Conservation (phyloP, 805 yeast genomes). For the Kazachstania psychrophila region DNA sequence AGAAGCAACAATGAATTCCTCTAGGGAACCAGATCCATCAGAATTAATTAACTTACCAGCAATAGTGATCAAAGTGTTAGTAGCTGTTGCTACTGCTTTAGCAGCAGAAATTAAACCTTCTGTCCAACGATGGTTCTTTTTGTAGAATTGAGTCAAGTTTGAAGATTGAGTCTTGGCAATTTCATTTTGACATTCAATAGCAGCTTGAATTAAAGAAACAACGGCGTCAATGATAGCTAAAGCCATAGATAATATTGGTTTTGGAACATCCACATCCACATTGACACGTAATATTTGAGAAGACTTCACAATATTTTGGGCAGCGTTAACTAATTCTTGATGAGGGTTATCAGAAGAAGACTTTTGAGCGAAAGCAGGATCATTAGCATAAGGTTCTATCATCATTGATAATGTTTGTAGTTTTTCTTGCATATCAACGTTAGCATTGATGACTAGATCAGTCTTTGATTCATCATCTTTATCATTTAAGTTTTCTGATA, state of each 20-base stretch:
- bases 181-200: constrained; percentile 74
- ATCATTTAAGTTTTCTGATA: constrained; percentile 42
- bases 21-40: constrained; percentile 45
- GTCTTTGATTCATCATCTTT: constrained; percentile 58
- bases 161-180: constrained; percentile 48
- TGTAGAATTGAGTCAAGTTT: constrained; percentile 49
- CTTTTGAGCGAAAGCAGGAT: constrained; percentile 12
- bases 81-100: constrained; percentile 74
- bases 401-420: constrained; percentile 56
- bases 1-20: constrained; percentile 80
- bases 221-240: constrained; percentile 74
- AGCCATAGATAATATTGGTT: constrained; percentile 69
- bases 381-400: constrained; percentile 35
- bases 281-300: constrained; percentile 54
- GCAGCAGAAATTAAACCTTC: constrained; percentile 89
- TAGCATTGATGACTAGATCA: constrained; percentile 68
- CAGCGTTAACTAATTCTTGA: constrained; percentile 63
- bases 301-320: constrained; percentile 58
- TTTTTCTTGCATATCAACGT: constrained; percentile 61
- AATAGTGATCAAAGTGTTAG: constrained; percentile 71
- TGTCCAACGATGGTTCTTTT: constrained; percentile 85
- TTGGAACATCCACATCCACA: constrained; percentile 40
- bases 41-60: constrained; percentile 71
- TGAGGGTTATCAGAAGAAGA: constrained; percentile 55
- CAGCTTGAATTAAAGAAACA: constrained; percentile 58